These are phyloP conservation scores for Talinum fruticosum DNA, from an alignment of 148 eudicot genomes.

Conservation along the genomic window DNA sequence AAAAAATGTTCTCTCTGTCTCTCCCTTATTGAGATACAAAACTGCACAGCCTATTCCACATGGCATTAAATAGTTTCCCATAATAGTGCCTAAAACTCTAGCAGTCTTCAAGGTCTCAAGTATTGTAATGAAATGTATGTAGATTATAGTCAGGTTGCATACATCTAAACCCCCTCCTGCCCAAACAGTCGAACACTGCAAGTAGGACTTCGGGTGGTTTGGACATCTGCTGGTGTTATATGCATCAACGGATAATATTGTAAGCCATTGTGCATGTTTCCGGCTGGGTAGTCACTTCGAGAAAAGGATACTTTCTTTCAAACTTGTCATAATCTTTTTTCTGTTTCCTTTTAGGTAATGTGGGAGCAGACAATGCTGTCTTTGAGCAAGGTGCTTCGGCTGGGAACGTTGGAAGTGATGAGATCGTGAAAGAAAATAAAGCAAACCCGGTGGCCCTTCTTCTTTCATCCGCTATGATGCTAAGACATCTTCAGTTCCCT, in stretches of 20 bases:
- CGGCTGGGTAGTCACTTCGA: no score
- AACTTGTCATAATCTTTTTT: no score
- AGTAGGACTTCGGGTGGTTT: no score
- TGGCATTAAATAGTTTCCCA: not conserved
- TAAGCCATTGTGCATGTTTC: no score
- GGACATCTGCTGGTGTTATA: no score
- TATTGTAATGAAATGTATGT: not conserved
- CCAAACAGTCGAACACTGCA: no score
- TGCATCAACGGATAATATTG: no score
- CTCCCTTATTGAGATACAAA: not conserved
- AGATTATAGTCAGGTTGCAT: no score
- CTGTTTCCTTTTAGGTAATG: slow-evolving; percentile 29
- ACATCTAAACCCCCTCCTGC: no score
- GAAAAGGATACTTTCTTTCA: no score
- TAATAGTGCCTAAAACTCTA: not conserved
- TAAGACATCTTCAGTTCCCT: slow-evolving; percentile 56
- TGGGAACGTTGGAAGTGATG: slow-evolving; percentile 46
- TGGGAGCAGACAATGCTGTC: slow-evolving; percentile 49
- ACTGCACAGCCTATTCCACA: not conserved
- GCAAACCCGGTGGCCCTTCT: slow-evolving; percentile 64
- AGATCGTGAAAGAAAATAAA: slow-evolving; percentile 33
- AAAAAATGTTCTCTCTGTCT: not conserved
- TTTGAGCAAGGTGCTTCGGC: slow-evolving; percentile 65
- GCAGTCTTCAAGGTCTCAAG: not conserved
- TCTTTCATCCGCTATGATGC: slow-evolving; percentile 58